Evolutionary conservation across 2,329 filamentous ascomycete genomes (phyloP).

Genomic region (Balansia obtecta): DNA sequence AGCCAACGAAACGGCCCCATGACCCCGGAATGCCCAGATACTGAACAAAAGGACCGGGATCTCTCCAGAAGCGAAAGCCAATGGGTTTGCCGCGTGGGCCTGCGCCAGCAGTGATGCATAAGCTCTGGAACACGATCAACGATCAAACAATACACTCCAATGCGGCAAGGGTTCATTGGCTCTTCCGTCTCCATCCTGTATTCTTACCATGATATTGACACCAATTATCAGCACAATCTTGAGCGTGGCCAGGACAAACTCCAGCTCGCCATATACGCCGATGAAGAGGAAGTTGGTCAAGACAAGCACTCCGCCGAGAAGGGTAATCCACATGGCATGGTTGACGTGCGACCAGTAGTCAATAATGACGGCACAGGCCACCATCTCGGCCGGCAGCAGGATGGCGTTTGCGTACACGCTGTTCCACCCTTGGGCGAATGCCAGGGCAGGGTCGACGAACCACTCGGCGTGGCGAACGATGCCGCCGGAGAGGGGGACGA

Average conservation of each 20-base stretch:
- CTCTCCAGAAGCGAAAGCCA: slow-evolving; percentile 47
- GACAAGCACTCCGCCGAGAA: slow-evolving; percentile 39
- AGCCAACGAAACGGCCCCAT: slow-evolving; percentile 34
- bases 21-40: slow-evolving; percentile 38
- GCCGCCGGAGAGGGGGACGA: slow-evolving; percentile 48
- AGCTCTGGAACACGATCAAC: not conserved
- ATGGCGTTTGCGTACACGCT: slow-evolving; percentile 37
- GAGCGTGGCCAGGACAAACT: slow-evolving; percentile 44
- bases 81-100: slow-evolving; percentile 37
- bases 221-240: slow-evolving; percentile 47
- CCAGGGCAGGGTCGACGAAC: slow-evolving; percentile 44
- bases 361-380: slow-evolving; percentile 41
- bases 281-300: slow-evolving; percentile 44
- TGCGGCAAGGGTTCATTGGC: too few species aligned
- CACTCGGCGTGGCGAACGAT: slow-evolving; percentile 50
- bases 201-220: slow-evolving; percentile 47
- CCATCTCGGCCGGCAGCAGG: slow-evolving; percentile 40
- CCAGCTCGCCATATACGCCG: slow-evolving; percentile 45
- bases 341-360: slow-evolving; percentile 28
- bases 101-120: slow-evolving; percentile 7
- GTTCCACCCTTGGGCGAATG: slow-evolving; percentile 42
- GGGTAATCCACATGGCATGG: slow-evolving; percentile 41
- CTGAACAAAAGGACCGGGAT: slow-evolving; percentile 38
- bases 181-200: not conserved
- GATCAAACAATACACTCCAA: not conserved